Percentiles rank a stretch among this genome's conserved stretches.
These are phyloP conservation scores for Leccinum longicurvipes DNA, from an alignment of 768 basidiomycete species.

Conservation along the genomic window DNA sequence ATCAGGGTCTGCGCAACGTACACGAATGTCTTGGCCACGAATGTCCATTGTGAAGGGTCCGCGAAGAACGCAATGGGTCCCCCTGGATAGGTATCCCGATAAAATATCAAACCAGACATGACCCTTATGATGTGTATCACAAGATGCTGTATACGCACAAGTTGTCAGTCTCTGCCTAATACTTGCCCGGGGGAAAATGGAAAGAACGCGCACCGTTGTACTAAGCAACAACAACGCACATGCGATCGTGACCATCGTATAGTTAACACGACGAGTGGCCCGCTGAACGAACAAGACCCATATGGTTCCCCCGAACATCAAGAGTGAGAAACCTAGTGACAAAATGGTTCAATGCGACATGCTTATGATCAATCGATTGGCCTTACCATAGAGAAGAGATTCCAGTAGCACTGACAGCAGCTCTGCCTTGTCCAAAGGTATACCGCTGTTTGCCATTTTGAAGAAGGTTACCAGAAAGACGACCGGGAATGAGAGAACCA, in stretches of 20 bases:
- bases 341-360: background rate
- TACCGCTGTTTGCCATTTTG: background rate
- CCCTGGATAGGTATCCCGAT: background rate
- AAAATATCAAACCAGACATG: background rate
- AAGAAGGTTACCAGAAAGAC: no score
- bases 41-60: background rate
- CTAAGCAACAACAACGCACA: background rate
- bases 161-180: no score
- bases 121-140: background rate
- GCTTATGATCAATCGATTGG: background rate
- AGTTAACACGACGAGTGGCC: background rate
- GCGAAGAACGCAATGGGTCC: background rate
- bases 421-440: background rate
- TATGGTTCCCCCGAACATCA: background rate
- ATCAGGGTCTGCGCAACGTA: background rate
- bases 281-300: background rate
- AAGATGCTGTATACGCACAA: background rate
- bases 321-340: background rate
- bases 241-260: background rate
- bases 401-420: background rate
- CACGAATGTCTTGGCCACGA: background rate
- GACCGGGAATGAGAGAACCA: background rate
- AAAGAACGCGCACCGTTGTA: background rate
- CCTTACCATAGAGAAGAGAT: background rate
- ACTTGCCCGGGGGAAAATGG: no score